Base-by-base conservation (phyloP, 1,284 basidiomycete genomes). In the Bondarzewia mesenterica region DNA sequence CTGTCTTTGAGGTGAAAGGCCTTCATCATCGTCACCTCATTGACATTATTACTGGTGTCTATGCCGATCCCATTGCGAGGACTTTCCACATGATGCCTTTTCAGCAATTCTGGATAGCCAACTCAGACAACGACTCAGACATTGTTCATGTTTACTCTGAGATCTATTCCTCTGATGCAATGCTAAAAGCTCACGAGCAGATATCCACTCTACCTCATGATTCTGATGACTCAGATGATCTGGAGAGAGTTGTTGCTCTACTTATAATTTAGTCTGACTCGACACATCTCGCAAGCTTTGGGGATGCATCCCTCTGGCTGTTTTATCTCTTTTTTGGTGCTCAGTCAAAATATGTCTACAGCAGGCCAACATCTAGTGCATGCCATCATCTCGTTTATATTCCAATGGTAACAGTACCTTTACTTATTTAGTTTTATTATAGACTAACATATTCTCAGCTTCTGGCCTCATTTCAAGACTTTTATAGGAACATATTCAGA, bases 351-450 rank as follows among this genome's bases (percentile, higher is more conserved):
- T 46, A 46, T 14, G 26, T 16, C 15, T 36, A 16, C 8, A n/a
- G 7, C 20, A 39, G 39, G 36, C 37, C 45, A 39, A 23, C 45
- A n/a, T 18, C 36, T n/a, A 15, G 16, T 16, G 12, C 45, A 26
- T 23, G 18, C 5, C 45, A 46, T 26, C 45, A 46, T 27, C 35
- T 46, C 5, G 45, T 22, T 7, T 46, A 46, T 27, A 46, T 46
- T 25, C 45, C 45, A 5, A 15, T 25, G 35, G 45, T 46, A 40
- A 35, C n/a, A n/a, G n/a, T n/a, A n/a, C n/a, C n/a, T n/a, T n/a
- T n/a, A n/a, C n/a, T n/a, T n/a, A n/a, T n/a, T n/a, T n/a, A 15
- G 1, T 15, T 36, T 2, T 29, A 35, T 32, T 44, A n/a, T 32
- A n/a, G 5, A 32, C 22, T 21, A 15, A 3, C 4, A 29, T 44